phyloP scores from a whole-genome alignment of 2,329 filamentous ascomycete species.

The Tolypocladium ophioglossoides region DNA sequence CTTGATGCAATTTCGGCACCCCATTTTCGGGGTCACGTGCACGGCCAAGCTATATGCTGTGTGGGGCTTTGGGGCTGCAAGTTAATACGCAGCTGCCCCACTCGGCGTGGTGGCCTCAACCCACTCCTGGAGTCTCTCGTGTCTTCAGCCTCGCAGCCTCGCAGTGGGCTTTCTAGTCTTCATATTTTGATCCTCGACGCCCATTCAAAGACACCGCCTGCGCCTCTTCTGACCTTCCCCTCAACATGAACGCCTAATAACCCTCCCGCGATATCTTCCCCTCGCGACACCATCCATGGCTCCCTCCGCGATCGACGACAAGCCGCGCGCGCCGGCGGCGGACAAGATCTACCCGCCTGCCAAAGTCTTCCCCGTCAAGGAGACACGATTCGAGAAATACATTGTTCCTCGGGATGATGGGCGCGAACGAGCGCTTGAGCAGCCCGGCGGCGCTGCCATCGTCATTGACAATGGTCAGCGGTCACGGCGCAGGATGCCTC shows the following conservation, averaged over 20 bases:
- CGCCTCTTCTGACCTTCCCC: neutral
- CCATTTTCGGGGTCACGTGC: no score
- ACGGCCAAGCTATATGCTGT: no score
- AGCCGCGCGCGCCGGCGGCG: slow-evolving; percentile 22
- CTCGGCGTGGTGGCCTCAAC: no score
- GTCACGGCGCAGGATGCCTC: neutral
- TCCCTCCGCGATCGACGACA: slow-evolving; percentile 40
- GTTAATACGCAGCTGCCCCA: no score
- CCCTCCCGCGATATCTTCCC: neutral
- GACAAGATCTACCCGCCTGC: slow-evolving; percentile 39
- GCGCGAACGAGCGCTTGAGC: slow-evolving; percentile 55
- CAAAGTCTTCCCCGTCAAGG: slow-evolving; percentile 50
- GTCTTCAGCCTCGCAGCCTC: slow-evolving; percentile 26
- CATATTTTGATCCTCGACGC: neutral
- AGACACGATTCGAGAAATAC: slow-evolving; percentile 48
- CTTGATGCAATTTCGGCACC: no score
- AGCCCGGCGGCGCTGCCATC: slow-evolving; percentile 59
- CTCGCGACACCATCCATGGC: slow-evolving; percentile 29
- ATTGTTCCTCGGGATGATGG: slow-evolving; percentile 51
- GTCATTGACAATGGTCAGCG: slow-evolving; percentile 90
- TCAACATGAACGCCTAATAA: neutral
- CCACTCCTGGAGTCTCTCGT: slow-evolving; percentile 4
- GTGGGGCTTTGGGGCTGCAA: no score
- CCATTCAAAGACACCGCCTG: neutral
- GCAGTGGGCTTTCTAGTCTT: slow-evolving; percentile 11